Base-by-base conservation (phyloP, 352 stramenopile species). In the Pythium phragmiticola region DNA sequence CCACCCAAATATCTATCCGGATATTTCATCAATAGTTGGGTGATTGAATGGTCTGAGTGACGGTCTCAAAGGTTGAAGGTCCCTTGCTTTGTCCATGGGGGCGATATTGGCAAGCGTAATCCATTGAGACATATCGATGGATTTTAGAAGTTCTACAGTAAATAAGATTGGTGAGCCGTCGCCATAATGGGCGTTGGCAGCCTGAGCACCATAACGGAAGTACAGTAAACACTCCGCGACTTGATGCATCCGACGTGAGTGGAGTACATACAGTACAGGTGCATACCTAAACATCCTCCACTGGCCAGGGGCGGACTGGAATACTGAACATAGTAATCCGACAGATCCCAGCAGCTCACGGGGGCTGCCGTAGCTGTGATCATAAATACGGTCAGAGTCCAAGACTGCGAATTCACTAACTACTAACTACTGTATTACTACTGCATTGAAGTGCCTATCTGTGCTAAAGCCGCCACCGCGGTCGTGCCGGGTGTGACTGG, bases 21-120 rank as follows among this genome's bases (percentile, higher is more conserved):
- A 16, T 8, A 28, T 21, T 46, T 19, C 11, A 46, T 0, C 7
- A 16, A 12, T 59, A 12, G 55, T 48, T 66, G 23, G 59, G 37
- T 48, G 49, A 54, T 30, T 21, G 3, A 3, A 2, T 6, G 8
- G 0, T 9, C 6, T 41, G 58, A 66, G 43, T 60, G 50, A 60
- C 23, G 42, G 21, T 66, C 51, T 30, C 1, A 9, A 19, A 41
- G 41, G 50, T 66, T 66, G 60, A 66, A 66, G 60, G 47, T 54
- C 13, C 0, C 19, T 9, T 7, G 34, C 34, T 30, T 30, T 6
- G 37, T 42, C 14, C 3, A 42, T 9, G 2, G 1, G 9, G 7
- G 39, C 39, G 13, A 8, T n/a, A 3, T 21, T 2, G 4, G 39
- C 39, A 30, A 21, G 23, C 53, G 53, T 60, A 60, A 60, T 60